Evolutionary conservation across 495 filamentous ascomycete genomes (phyloP).

Genomic region (Articulospora tetracladia): DNA sequence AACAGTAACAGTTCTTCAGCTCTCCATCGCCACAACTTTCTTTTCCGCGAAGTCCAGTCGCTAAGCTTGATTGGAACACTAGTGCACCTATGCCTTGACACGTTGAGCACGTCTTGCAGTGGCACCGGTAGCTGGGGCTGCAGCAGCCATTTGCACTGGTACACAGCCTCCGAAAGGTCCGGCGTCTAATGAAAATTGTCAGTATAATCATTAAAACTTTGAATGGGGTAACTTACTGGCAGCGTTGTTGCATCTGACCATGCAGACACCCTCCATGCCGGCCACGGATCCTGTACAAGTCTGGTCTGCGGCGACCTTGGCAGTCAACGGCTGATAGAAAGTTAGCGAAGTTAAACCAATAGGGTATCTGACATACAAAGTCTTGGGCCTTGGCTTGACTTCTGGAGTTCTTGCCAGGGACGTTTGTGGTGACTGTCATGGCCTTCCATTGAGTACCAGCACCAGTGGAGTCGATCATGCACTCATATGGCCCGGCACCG

Average conservation of each 20-base stretch:
- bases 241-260: constrained; percentile 50
- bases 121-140: background rate
- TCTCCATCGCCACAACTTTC: background rate
- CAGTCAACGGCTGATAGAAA: constrained; percentile 24
- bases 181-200: background rate
- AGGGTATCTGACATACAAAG: constrained; percentile 28
- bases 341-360: background rate
- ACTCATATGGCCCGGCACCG: constrained; percentile 49
- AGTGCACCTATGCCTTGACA: background rate
- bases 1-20: background rate
- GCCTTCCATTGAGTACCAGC: constrained; percentile 33
- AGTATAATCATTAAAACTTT: background rate
- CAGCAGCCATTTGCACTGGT: constrained; percentile 33
- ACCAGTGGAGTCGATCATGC: constrained; percentile 38
- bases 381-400: constrained; percentile 37
- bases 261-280: constrained; percentile 49
- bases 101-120: background rate
- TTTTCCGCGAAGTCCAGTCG: background rate
- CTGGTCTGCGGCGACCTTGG: constrained; percentile 36
- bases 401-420: constrained; percentile 26
- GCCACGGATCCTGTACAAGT: constrained; percentile 39
- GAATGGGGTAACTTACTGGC: constrained; percentile 22
- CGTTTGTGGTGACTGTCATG: constrained; percentile 38
- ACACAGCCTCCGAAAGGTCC: constrained; percentile 54
- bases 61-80: background rate